Evolutionary conservation across 1,284 basidiomycete genomes (phyloP), one percentile per base, ranked within the genome.

Genomic region (Sparassis latifolia): DNA sequence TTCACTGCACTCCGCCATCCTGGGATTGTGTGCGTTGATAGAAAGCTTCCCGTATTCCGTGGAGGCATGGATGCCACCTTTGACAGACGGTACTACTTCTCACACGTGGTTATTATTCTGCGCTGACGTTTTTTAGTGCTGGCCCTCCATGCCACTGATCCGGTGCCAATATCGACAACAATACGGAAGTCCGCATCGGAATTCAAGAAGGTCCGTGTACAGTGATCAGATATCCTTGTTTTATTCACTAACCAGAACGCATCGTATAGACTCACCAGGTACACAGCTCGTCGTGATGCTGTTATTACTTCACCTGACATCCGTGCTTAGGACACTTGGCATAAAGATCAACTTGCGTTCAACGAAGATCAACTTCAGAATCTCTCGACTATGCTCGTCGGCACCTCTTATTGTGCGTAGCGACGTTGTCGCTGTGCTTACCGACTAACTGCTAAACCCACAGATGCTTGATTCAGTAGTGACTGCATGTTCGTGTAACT

Each of bases 101-200:
- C 35, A 12, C 6, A 12, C 35, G 35, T 12, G 6, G 7, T 12
- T 6, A 6, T 37, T 12, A 37, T 37, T 6, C 47, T 53, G 33
- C 20, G 20, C 20, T 29, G 47, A 48, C 35, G 48, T 57, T 50
- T 32, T 42, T n/a, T 59, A 84, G 86, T 86, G 31, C 73, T 92
- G 53, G 86, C 86, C 3, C 75, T 76, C 60, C 90, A 97, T 66
- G 86, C 89, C 2, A 89, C 92, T 4, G 92, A 95, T 65, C 94
- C 95, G 28, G 86, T 87, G 43, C 95, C 95, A 27, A 91, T 98
- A 62, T 90, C 89, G 29, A 92, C 89, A 3, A 92, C 93, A 4
- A 93, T 96, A 61, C 80, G 91, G 47, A 85, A 86, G 60, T 90
- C 86, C 68, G 92, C 92, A 45, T 90, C 89, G 40, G 89, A 92